A percentile compares a stretch with the other conserved stretches of the same genome.
Conservation (phyloP, 2,329 filamentous ascomycete species). For the Ascochyta pisi region DNA sequence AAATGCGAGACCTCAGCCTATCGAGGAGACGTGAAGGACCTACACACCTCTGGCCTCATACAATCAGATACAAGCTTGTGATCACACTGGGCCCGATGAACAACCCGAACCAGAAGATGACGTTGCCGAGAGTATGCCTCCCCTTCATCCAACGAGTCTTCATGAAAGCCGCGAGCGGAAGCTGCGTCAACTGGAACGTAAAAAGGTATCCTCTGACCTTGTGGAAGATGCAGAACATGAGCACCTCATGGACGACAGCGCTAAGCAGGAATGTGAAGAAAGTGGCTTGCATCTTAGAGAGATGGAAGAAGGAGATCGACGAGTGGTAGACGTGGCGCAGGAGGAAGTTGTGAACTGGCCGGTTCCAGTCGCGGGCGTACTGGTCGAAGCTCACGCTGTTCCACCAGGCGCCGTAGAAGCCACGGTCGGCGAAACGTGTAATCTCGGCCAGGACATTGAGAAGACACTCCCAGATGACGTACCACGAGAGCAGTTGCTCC, state of each 20-base stretch:
- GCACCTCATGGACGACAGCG: conserved; percentile 74
- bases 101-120: conserved; percentile 81
- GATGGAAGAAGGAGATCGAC: conserved; percentile 74
- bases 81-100: conserved; percentile 75
- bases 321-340: conserved; percentile 81
- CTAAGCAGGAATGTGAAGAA: conserved; percentile 77
- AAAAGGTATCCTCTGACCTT: conserved; percentile 78
- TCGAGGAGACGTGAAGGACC: too few relatives aligned
- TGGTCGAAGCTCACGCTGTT: conserved; percentile 71
- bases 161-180: conserved; percentile 73
- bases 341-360: conserved; percentile 80
- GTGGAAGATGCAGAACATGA: conserved; percentile 83
- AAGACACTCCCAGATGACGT: conserved; percentile 74
- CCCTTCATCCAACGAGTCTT: conserved; percentile 71
- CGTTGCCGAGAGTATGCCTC: conserved; percentile 70
- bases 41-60: conserved; percentile 16
- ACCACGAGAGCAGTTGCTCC: conserved; percentile 79
- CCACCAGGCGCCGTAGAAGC: conserved; percentile 67
- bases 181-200: conserved; percentile 74
- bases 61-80: conserved; percentile 59
- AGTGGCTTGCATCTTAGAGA: conserved; percentile 74
- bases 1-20: too few relatives aligned
- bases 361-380: conserved; percentile 81
- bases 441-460: conserved; percentile 79
- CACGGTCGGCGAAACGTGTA: conserved; percentile 77